A percentile compares a stretch with the other conserved stretches of the same genome.
These are phyloP conservation scores for Fonsecaea erecta DNA, from an alignment of 2,329 filamentous ascomycete genomes.

Conservation along the genomic window DNA sequence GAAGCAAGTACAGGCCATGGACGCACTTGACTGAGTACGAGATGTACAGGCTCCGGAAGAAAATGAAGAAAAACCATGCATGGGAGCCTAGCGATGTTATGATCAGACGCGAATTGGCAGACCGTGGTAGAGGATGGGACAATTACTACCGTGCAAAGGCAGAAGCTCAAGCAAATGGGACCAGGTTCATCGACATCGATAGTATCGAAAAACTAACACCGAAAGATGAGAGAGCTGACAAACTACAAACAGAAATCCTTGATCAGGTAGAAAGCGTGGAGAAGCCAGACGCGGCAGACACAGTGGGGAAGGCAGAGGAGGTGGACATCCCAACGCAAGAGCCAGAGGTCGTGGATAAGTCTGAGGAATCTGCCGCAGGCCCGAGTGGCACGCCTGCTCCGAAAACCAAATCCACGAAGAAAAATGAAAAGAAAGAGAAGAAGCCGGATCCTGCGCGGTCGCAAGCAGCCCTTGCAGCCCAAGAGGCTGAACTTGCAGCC, in stretches of 20 bases:
- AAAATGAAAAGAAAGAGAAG: constrained; percentile 66
- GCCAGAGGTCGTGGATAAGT: constrained; percentile 49
- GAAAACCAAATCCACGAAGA: constrained; percentile 45
- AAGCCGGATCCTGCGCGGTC: constrained; percentile 50
- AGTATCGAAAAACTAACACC: constrained; percentile 23
- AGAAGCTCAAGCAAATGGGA: constrained; percentile 56
- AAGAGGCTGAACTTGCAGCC: constrained; percentile 46
- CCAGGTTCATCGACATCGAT: constrained; percentile 62
- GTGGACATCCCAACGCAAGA: neutral
- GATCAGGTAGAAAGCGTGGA: constrained; percentile 22
- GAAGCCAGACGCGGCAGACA: constrained; percentile 20
- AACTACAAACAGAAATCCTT: constrained; percentile 21
- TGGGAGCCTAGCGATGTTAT: constrained; percentile 71
- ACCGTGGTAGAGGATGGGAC: constrained; percentile 60
- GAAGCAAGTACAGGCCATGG: constrained; percentile 67
- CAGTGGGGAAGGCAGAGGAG: constrained; percentile 13
- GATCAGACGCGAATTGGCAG: constrained; percentile 67
- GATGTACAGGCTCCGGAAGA: constrained; percentile 68
- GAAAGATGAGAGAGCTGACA: constrained; percentile 22
- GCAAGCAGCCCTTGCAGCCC: constrained; percentile 52
- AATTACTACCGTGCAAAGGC: constrained; percentile 56
- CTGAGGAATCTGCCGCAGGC: constrained; percentile 1
- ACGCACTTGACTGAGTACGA: constrained; percentile 69
- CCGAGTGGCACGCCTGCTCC: constrained; percentile 13
- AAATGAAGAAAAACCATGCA: constrained; percentile 74